These are phyloP conservation scores for Vaccinium macrocarpon DNA, from an alignment of 148 eudicot species.

Conservation along the genomic window DNA sequence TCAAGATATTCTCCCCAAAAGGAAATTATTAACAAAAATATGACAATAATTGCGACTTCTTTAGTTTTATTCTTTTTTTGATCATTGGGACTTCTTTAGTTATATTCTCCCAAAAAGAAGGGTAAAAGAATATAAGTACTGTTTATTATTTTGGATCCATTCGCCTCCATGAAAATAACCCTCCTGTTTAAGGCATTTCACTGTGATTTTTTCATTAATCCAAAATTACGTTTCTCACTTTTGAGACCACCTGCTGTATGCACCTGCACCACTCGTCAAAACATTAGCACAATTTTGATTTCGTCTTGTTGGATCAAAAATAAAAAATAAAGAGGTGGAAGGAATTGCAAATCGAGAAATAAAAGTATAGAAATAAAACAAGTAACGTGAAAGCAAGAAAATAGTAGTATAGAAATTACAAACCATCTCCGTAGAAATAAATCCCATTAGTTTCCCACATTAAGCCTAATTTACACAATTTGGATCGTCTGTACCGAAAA, in stretches of 20 bases:
- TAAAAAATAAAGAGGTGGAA: background rate
- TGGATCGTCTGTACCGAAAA: background rate
- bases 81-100: too few relatives aligned
- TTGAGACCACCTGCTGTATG: background rate
- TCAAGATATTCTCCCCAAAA: background rate
- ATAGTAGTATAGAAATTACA: background rate
- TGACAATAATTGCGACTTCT: background rate
- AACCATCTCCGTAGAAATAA: slow-evolving; percentile 7
- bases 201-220: too few relatives aligned
- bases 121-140: too few relatives aligned
- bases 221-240: background rate
- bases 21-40: background rate
- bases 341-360: background rate
- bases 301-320: background rate
- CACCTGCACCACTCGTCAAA: slow-evolving; percentile 3
- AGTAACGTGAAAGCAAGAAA: background rate
- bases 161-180: background rate
- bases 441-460: slow-evolving; percentile 11
- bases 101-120: too few relatives aligned
- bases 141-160: background rate
- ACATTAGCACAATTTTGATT: background rate
- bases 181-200: too few relatives aligned
- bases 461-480: slow-evolving; percentile 4
- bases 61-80: too few relatives aligned
- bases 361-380: background rate